Percentiles rank a stretch among this genome's conserved stretches.
These are phyloP conservation scores for Lentinus tigrinus DNA, from an alignment of 768 basidiomycete genomes.

Conservation along the genomic window DNA sequence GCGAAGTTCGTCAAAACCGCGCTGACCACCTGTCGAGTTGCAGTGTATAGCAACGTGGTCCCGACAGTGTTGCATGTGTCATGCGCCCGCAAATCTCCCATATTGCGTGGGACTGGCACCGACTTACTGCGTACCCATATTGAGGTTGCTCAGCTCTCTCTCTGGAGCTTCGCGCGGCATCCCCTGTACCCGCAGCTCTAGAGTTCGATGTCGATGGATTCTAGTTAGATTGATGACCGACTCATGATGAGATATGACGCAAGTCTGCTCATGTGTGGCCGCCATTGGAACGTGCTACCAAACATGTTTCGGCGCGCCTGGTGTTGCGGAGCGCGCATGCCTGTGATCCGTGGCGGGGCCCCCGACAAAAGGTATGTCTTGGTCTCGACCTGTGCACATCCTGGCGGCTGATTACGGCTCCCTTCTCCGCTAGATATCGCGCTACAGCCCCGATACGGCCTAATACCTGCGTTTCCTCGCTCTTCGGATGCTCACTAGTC, in stretches of 20 bases:
- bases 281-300: slow-evolving; percentile 21
- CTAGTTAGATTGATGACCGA: slow-evolving; percentile 25
- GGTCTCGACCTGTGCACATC: not conserved
- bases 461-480: not conserved
- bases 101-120: slow-evolving; percentile 8
- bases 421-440: not conserved
- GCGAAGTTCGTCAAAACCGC: slow-evolving; percentile 1
- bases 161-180: slow-evolving; percentile 13
- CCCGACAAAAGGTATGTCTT: slow-evolving; percentile 3
- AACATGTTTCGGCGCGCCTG: slow-evolving; percentile 14
- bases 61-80: slow-evolving; percentile 2
- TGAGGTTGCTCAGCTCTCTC: slow-evolving; percentile 16
- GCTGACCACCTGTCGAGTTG: slow-evolving; percentile 5
- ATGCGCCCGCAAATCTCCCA: slow-evolving; percentile 11
- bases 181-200: slow-evolving; percentile 15
- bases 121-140: slow-evolving; percentile 13
- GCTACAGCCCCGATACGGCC: not conserved
- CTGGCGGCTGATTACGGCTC: slow-evolving; percentile 1
- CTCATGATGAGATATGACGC: slow-evolving; percentile 17
- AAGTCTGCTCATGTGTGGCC: not conserved
- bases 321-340: slow-evolving; percentile 17
- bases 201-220: slow-evolving; percentile 21
- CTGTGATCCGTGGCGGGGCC: slow-evolving; percentile 15
- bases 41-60: slow-evolving; percentile 14
- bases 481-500: slow-evolving; percentile 7